Evolutionary conservation across 2,329 filamentous ascomycete genomes (phyloP), one percentile per base, ranked within the genome.

Genomic region (Trichophyton equinum): DNA sequence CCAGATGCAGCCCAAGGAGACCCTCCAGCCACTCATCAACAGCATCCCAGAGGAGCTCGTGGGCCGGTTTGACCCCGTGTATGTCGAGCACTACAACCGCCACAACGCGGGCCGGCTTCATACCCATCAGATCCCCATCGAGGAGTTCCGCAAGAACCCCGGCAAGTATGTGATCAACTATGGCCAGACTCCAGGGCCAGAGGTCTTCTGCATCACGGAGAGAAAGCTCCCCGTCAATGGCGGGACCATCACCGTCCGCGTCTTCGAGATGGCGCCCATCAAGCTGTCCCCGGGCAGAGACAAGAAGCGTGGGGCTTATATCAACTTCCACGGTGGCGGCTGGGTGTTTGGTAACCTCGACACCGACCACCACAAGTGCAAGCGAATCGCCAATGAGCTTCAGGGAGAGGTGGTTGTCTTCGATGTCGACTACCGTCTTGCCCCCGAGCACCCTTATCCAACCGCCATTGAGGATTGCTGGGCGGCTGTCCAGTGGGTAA

Each of bases 381-480:
- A 77, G 63, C 67, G 69, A 20, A 60, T 78, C 11, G 72, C 74
- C 25, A 65, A 74, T 62, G 68, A 65, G 5, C 68, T 73, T 33
- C 70, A 74, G 15, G 69, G 73, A n/a, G 69, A 72, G 15, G 63
- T 73, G 47, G 75, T 78, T 15, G 74, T 67, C 0, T 75, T 78
- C 63, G 76, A 77, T 63, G 73, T 78, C 25, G 75, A 77, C 61
- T 77, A 78, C 61, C 71, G 74, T 33, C 67, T 76, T 42, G 71
- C 74, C 1, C 74, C 74, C 5, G 74, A 77, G 63, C 60, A 73
- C 63, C 69, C 64, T 20, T 75, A 71, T 62, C 74, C 75, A 0
- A 70, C 71, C 38, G 68, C 72, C 0, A 66, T 75, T 18, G 68
- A 76, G 9, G 74, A 76, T 65, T 73, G 73, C 62, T 76, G 72